Percentiles rank a stretch among this genome's conserved stretches.
Conservation (phyloP, 805 yeast genomes). For the Nakazawaea anatomiae region DNA sequence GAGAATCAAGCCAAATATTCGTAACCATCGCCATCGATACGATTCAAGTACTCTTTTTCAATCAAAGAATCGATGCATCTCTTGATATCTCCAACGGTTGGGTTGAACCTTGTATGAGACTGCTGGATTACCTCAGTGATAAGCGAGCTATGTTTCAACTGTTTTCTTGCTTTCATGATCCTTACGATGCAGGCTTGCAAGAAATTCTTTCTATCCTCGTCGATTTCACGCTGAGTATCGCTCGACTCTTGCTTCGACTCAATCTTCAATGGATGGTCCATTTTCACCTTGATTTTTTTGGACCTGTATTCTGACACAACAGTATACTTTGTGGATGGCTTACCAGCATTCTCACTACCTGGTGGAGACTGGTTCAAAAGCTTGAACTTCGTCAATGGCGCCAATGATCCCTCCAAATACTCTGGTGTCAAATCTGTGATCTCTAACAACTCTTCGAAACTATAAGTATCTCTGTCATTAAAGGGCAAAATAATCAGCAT, state of each 20-base stretch:
- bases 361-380: conserved; percentile 63
- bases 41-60: conserved; percentile 77
- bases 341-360: conserved; percentile 45
- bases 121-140: conserved; percentile 87
- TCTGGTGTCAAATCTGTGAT: conserved; percentile 63
- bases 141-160: conserved; percentile 69
- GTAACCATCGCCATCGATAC: conserved; percentile 68
- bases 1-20: conserved; percentile 64
- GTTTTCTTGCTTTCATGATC: conserved; percentile 91
- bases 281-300: conserved; percentile 77
- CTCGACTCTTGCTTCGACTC: conserved; percentile 67
- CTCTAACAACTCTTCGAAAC: conserved; percentile 55
- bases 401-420: conserved; percentile 67
- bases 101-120: conserved; percentile 71
- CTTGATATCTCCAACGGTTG: conserved; percentile 82
- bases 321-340: conserved; percentile 56
- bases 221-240: conserved; percentile 74
- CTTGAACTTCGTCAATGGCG: conserved; percentile 75
- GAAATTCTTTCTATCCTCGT: conserved; percentile 63
- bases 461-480: conserved; percentile 59
- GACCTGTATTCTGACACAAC: conserved; percentile 80
- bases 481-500: conserved; percentile 82
- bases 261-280: conserved; percentile 35
- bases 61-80: conserved; percentile 78
- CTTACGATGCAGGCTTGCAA: conserved; percentile 92